Percentiles rank a stretch among this genome's conserved stretches.
phyloP scores from a whole-genome alignment of 2,329 filamentous ascomycete species.

The Waltergamsia citrina region DNA sequence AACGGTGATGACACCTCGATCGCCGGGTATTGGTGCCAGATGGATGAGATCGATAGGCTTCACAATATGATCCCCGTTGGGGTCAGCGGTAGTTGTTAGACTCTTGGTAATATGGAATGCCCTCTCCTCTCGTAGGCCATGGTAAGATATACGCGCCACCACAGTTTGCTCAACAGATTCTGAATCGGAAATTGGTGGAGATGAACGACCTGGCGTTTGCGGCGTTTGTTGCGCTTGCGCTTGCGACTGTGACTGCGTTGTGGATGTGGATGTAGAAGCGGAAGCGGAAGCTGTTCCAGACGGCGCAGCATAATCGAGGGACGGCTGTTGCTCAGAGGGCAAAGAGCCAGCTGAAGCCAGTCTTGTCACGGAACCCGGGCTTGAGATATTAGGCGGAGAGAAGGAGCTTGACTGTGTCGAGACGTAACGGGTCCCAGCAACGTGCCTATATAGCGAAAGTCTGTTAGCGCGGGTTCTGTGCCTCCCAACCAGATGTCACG shows the following conservation, averaged over 20 bases:
- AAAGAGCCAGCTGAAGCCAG: constrained; percentile 32
- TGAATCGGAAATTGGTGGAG: constrained; percentile 24
- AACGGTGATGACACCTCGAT: constrained; percentile 63
- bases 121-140: constrained; percentile 75
- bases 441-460: constrained; percentile 40
- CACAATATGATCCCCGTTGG: constrained; percentile 65
- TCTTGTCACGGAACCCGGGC: constrained; percentile 31
- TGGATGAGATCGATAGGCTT: constrained; percentile 72
- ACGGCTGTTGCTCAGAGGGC: constrained; percentile 23
- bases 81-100: constrained; percentile 62
- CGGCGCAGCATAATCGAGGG: neutral
- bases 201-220: neutral
- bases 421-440: constrained; percentile 53
- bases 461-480: no score
- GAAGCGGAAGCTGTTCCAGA: neutral
- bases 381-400: constrained; percentile 28
- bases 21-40: constrained; percentile 56
- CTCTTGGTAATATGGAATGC: constrained; percentile 76
- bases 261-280: constrained; percentile 14
- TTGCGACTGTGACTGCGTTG: constrained; percentile 3
- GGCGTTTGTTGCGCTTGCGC: constrained; percentile 8
- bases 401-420: constrained; percentile 37
- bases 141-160: constrained; percentile 73
- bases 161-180: constrained; percentile 55
- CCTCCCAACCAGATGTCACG: no score